Evolutionary conservation across 2,329 filamentous ascomycete species (phyloP).

Genomic region (Mycosphaerella sp.): DNA sequence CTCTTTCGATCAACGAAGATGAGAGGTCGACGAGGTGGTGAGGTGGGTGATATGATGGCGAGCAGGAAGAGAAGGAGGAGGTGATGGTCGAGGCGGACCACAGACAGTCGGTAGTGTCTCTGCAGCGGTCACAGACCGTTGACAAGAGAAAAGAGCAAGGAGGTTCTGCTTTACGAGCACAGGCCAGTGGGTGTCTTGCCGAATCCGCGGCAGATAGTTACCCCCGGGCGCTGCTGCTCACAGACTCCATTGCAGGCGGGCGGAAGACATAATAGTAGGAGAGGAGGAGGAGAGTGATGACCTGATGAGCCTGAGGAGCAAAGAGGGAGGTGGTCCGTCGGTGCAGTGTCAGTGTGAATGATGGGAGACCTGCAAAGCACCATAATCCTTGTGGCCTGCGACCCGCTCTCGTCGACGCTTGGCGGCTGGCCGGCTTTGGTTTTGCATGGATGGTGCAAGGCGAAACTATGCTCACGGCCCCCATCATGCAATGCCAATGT

Average conservation of each 20-base stretch:
- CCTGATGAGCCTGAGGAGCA: background rate
- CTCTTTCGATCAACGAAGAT: conserved; percentile 41
- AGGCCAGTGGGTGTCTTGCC: conserved; percentile 15
- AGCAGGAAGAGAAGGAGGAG: conserved; percentile 4
- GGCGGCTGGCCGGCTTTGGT: background rate
- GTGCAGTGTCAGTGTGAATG: too few species aligned
- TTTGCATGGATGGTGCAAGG: background rate
- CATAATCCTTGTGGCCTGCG: background rate
- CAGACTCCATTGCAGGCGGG: conserved; percentile 19
- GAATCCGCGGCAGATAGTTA: conserved; percentile 22
- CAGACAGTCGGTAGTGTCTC: conserved; percentile 22
- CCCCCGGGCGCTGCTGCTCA: conserved; percentile 15
- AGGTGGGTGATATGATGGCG: conserved; percentile 9
- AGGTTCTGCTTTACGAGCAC: background rate
- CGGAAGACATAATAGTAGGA: too few species aligned
- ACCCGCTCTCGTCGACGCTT: conserved; percentile 6
- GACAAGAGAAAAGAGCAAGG: conserved; percentile 1
- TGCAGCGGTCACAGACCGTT: conserved; percentile 18
- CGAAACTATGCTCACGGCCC: conserved; percentile 5
- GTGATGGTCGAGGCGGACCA: conserved; percentile 19
- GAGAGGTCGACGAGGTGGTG: conserved; percentile 32
- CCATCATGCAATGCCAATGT: conserved; percentile 6
- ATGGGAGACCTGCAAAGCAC: conserved; percentile 4
- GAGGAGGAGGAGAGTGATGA: conserved; percentile 8
- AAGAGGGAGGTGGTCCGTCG: conserved; percentile 5